These are phyloP conservation scores for Gaultheria prostrata DNA, from an alignment of 148 eudicot species.

Conservation along the genomic window DNA sequence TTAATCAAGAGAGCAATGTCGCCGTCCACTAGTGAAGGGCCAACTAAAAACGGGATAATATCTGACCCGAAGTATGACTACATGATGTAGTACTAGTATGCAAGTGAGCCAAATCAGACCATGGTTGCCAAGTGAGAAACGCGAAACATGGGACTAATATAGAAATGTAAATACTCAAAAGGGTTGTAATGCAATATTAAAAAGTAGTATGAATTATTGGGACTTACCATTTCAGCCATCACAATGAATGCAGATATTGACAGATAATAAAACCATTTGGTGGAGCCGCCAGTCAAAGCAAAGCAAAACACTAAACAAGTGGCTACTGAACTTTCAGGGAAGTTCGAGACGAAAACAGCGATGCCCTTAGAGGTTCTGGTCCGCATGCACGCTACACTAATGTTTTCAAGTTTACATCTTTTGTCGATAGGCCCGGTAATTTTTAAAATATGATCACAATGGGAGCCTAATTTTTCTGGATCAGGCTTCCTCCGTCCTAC, in stretches of 20 bases:
- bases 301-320: background rate
- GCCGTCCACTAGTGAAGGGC: background rate
- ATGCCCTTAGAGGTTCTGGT: no score
- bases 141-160: background rate
- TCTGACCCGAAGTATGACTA: no score
- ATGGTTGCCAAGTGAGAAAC: background rate
- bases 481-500: no score
- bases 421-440: no score
- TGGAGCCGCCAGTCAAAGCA: background rate
- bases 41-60: background rate
- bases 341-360: no score
- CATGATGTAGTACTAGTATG: background rate
- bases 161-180: background rate
- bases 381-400: no score
- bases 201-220: background rate
- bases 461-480: no score
- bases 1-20: background rate
- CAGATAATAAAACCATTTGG: background rate
- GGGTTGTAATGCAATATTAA: background rate
- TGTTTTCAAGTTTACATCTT: no score
- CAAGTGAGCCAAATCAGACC: background rate
- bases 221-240: background rate
- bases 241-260: background rate
- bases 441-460: no score
- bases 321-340: background rate